phyloP scores from a whole-genome alignment of 148 eudicot genomes.

The Cornus suecica region DNA sequence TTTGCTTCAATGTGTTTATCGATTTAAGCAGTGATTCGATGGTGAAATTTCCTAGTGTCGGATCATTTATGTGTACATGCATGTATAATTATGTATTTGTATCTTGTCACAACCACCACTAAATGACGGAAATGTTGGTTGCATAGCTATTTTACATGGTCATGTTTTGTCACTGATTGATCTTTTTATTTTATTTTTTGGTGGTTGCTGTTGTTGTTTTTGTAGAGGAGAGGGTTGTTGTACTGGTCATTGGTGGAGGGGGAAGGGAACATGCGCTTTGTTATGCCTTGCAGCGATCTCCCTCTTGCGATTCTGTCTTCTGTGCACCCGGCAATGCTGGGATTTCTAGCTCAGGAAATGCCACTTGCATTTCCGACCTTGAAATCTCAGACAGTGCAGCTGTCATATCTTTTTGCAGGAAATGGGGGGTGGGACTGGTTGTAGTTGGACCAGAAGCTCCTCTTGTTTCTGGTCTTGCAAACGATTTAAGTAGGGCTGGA shows the following conservation, averaged over 20 bases:
- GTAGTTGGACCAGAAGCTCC: slow-evolving; percentile 98
- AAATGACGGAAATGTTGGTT: neutral
- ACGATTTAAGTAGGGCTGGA: slow-evolving; percentile 72
- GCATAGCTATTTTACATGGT: neutral
- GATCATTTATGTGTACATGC: too few relatives aligned
- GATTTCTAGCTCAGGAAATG: slow-evolving; percentile 79
- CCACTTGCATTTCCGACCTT: slow-evolving; percentile 65
- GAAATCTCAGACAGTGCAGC: slow-evolving; percentile 67
- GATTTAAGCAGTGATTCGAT: too few relatives aligned
- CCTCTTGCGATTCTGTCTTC: slow-evolving; percentile 59
- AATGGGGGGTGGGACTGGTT: slow-evolving; percentile 65
- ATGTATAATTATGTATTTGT: too few relatives aligned
- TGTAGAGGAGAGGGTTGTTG: slow-evolving; percentile 61
- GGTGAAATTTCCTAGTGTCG: too few relatives aligned
- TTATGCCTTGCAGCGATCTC: slow-evolving; percentile 72
- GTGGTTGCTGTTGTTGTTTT: neutral
- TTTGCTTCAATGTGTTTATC: too few relatives aligned
- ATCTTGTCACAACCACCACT: too few relatives aligned
- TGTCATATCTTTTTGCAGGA: slow-evolving; percentile 67
- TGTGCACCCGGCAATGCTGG: slow-evolving; percentile 97
- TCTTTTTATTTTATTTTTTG: neutral
- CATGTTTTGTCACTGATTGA: neutral
- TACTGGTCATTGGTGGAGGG: slow-evolving; percentile 92
- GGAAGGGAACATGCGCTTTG: slow-evolving; percentile 98
- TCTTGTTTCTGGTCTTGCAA: slow-evolving; percentile 93